Conservation (phyloP, 176 grass and related monocot genomes). For the Avena insularis region DNA sequence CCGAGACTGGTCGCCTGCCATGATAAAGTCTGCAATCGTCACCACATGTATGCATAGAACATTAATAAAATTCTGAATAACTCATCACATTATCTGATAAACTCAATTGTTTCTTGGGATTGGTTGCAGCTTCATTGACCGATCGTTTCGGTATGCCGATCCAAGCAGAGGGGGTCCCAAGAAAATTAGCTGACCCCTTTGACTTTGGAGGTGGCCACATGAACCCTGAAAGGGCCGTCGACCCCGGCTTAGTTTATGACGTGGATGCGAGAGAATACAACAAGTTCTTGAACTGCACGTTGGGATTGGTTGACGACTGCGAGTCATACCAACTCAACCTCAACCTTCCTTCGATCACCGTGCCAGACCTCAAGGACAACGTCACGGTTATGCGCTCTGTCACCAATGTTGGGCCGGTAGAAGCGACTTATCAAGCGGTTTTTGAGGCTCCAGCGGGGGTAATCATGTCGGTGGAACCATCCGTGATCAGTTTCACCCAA, state of each 20-base stretch:
- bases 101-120: too few relatives aligned
- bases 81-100: neutral
- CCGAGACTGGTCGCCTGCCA: slow-evolving; percentile 51
- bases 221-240: neutral
- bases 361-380: too few relatives aligned
- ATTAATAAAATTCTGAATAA: neutral
- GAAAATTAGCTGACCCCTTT: slow-evolving; percentile 38
- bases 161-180: neutral
- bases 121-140: neutral
- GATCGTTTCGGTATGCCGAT: slow-evolving; percentile 22
- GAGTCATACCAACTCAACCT: slow-evolving; percentile 13
- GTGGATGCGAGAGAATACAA: neutral
- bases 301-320: neutral
- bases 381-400: too few relatives aligned
- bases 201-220: neutral
- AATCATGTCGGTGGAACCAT: too few relatives aligned
- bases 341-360: neutral
- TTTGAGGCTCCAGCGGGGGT: too few relatives aligned
- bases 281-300: neutral
- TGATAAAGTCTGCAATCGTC: slow-evolving; percentile 53
- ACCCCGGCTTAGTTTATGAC: neutral
- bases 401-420: too few relatives aligned
- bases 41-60: slow-evolving; percentile 25
- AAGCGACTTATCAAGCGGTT: too few relatives aligned
- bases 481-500: too few relatives aligned